Evolutionary conservation across 495 filamentous ascomycete genomes (phyloP), one percentile per base, ranked within the genome.

Genomic region (Clavariopsis aquatica): DNA sequence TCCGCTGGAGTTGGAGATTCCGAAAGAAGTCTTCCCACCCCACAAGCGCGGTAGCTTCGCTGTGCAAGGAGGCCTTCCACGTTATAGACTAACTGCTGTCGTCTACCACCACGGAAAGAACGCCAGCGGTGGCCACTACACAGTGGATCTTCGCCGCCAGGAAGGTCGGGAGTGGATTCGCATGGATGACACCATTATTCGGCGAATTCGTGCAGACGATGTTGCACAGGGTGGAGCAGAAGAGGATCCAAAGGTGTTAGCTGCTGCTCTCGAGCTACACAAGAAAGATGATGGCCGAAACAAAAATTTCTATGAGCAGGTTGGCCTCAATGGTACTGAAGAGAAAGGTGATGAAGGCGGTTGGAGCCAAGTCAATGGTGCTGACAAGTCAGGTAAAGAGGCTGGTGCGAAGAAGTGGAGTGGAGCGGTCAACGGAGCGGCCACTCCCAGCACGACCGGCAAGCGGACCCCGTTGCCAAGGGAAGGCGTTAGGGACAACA

Each of bases 51-150:
- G 85, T 59, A 79, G 77, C 5, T 76, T 89, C 64, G 78, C 83
- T 34, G 78, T 80, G 19, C 85, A 88, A 36, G 84, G 86, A 26
- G 85, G 86, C 5, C 78, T 87, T 31, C 90, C 91, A 0, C 88
- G 86, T 72, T 98, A 98, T 73, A 83, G 84, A 20, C 83, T 98
- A 3, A 92, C 86, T 71, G 87, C 88, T n/a, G 94, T 95, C 23
- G 92, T 98, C 29, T 98, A 98, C 71, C 94, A 98, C 69, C 95
- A 98, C 62, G 94, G 94, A 45, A 97, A 95, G 77, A 93, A 91
- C 71, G 94, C 94, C 24, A 91, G 89, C 62, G 92, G 90, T 47
- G 94, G 94, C 20, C 94, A 98, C 72, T 98, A 98, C 73, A 98
- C 94, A 1, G 95, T 95, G 1, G 94, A 98, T 77, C 90, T 96